Base-by-base conservation (phyloP, 208 protist genomes). In the Acanthamoeba polyphaga region DNA sequence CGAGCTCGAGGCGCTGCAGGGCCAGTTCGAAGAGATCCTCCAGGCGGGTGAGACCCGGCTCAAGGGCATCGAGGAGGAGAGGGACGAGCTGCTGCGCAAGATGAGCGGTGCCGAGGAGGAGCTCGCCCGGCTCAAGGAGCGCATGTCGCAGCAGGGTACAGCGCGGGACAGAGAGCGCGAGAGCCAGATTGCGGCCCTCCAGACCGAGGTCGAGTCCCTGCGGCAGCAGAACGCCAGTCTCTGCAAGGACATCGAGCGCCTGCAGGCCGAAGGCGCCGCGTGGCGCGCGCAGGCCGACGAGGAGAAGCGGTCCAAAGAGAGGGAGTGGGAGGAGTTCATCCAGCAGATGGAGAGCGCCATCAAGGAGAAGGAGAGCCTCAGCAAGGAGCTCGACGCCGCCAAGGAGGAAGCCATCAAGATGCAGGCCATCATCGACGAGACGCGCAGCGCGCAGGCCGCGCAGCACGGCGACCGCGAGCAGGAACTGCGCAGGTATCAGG, bases 1-100 rank as follows among this genome's bases (percentile, higher is more conserved):
- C 9, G 84, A 91, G 55, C 84, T 91, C 84, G 84, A 91, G 43
- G 43, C n/a, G 27, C 29, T 91, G 49, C 84, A 91, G 38, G 34
- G 27, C 29, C 84, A 91, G 32, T 70, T 91, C n/a, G 60, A 64
- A n/a, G 84, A 91, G 32, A 91, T 70, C 58, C 51, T 64, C 58
- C 84, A 91, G 29, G 60, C 29, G 15, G 24, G 76, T 24, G 76
- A 84, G 76, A n/a, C 7, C 24, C 51, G 24, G 76, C 4, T 84
- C 34, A 84, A 84, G 76, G 76, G 76, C 24, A 4, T 72, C 9
- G 84, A 91, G 60, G n/a, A 51, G 29, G 84, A 91, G 60, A 29
- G 84, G 32, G 58, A 91, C 58, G 60, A 91, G 55, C 29, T 91
- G 15, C n/a, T 72, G 2, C 84, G 60, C 55, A 91, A 91, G 43